These are phyloP conservation scores for Cardiosporidium cionae DNA, from an alignment of 169 alveolate genomes.

Conservation along the genomic window DNA sequence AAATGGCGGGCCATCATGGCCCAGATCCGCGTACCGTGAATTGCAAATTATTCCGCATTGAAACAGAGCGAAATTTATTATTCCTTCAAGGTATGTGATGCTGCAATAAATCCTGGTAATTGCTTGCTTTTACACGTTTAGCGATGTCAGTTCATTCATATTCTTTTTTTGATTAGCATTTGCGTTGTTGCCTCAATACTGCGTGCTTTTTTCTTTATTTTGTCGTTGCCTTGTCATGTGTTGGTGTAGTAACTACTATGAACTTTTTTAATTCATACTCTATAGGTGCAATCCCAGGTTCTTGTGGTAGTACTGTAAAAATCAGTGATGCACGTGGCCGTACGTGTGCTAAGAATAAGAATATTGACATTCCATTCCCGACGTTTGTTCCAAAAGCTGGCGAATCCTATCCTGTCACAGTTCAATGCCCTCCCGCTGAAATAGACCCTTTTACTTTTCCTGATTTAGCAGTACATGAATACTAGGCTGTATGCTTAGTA, in stretches of 20 bases:
- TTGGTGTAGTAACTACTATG: too few relatives aligned
- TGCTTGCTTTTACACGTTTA: neutral
- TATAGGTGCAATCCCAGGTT: slow-evolving; percentile 42
- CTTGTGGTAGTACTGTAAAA: slow-evolving; percentile 57
- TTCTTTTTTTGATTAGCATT: neutral
- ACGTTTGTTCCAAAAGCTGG: slow-evolving; percentile 56
- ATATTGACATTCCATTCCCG: slow-evolving; percentile 39
- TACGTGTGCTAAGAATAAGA: slow-evolving; percentile 52
- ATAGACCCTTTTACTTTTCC: slow-evolving; percentile 53
- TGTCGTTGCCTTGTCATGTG: too few relatives aligned
- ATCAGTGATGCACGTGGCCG: slow-evolving; percentile 71
- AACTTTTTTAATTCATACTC: too few relatives aligned
- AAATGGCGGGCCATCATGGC: slow-evolving; percentile 77
- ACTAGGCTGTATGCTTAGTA: slow-evolving; percentile 26
- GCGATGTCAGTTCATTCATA: neutral
- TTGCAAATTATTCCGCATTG: slow-evolving; percentile 62
- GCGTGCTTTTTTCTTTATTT: too few relatives aligned
- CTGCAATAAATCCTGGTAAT: neutral
- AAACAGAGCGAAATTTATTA: slow-evolving; percentile 56
- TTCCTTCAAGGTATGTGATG: slow-evolving; percentile 65
- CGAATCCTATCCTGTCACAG: slow-evolving; percentile 34
- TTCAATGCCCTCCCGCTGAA: slow-evolving; percentile 36
- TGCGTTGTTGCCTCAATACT: too few relatives aligned
- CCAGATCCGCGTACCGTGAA: slow-evolving; percentile 72
- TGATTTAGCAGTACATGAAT: slow-evolving; percentile 49